Conservation (phyloP, 2,329 filamentous ascomycete genomes). For the Hypoxylon sp. region DNA sequence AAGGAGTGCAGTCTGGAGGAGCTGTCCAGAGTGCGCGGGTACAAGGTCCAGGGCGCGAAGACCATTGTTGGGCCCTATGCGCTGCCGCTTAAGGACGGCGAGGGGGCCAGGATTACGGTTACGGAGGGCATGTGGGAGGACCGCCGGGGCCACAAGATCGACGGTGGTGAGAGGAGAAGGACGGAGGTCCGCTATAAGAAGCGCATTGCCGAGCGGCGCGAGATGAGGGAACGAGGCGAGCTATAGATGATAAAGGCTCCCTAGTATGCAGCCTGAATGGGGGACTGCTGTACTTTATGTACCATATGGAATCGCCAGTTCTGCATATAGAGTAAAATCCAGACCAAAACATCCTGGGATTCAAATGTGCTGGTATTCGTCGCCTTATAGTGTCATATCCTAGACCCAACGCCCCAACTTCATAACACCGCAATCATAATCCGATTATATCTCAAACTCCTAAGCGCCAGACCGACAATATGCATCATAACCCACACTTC, state of each 20-base stretch:
- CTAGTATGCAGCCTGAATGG: constrained; percentile 6
- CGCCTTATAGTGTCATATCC: background rate
- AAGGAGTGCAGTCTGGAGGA: constrained; percentile 56
- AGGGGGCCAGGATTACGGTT: constrained; percentile 76
- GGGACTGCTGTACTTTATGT: constrained; percentile 46
- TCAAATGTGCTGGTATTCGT: constrained; percentile 4
- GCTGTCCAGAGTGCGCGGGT: constrained; percentile 71
- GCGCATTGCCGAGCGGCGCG: constrained; percentile 83
- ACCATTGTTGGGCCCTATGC: constrained; percentile 83
- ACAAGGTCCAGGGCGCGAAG: constrained; percentile 77
- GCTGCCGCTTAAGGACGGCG: constrained; percentile 75
- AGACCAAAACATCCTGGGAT: constrained; percentile 17
- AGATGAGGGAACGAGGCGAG: constrained; percentile 62
- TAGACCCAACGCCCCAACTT: constrained; percentile 14
- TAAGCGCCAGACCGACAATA: constrained; percentile 41
- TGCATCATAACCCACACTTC: constrained; percentile 17
- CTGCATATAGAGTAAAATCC: constrained; percentile 12
- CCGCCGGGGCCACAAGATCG: constrained; percentile 88
- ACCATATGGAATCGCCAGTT: constrained; percentile 41
- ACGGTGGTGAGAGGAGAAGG: constrained; percentile 93
- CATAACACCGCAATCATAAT: constrained; percentile 4
- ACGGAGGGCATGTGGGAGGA: constrained; percentile 96
- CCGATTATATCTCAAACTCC: constrained; percentile 28
- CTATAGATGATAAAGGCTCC: constrained; percentile 14
- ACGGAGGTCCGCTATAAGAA: constrained; percentile 91